Conservation (phyloP, 2,329 filamentous ascomycete species). For the Alternaria burnsii region DNA sequence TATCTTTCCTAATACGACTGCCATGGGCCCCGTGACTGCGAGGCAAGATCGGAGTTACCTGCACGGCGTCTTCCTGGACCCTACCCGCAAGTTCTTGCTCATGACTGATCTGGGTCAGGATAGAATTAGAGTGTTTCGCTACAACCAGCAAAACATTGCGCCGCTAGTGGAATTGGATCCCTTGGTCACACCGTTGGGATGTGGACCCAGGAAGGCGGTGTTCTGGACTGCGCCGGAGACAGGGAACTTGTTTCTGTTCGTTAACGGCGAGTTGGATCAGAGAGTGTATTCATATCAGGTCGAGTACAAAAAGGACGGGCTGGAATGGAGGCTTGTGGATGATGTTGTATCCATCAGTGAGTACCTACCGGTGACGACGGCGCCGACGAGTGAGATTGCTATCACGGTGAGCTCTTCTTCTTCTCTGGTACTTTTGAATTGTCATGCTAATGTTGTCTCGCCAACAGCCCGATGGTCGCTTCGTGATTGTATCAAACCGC, state of each 20-base stretch:
- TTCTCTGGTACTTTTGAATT: neutral
- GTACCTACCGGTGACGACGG: constrained; percentile 10
- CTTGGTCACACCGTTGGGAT: constrained; percentile 58
- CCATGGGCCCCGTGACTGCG: constrained; percentile 11
- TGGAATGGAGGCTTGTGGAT: constrained; percentile 13
- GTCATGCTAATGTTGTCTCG: neutral
- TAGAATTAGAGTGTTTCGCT: constrained; percentile 65
- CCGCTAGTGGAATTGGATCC: constrained; percentile 56
- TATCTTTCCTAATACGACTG: constrained; percentile 14
- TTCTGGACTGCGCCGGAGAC: constrained; percentile 55
- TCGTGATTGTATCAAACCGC: constrained; percentile 71
- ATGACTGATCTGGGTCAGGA: constrained; percentile 73
- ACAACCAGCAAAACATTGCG: constrained; percentile 54
- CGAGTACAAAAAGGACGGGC: constrained; percentile 2
- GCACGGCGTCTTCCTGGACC: constrained; percentile 70
- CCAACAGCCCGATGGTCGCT: neutral
- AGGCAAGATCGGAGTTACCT: constrained; percentile 46
- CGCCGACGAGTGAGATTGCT: constrained; percentile 24
- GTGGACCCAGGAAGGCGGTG: constrained; percentile 69
- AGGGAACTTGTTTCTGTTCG: constrained; percentile 13
- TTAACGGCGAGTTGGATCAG: constrained; percentile 26
- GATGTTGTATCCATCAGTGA: constrained; percentile 8
- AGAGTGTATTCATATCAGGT: constrained; percentile 24
- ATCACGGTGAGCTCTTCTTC: constrained; percentile 17
- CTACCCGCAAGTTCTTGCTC: constrained; percentile 66